These are phyloP conservation scores for Fraxinus latifolia DNA, from an alignment of 305 asterid species.

Conservation along the genomic window DNA sequence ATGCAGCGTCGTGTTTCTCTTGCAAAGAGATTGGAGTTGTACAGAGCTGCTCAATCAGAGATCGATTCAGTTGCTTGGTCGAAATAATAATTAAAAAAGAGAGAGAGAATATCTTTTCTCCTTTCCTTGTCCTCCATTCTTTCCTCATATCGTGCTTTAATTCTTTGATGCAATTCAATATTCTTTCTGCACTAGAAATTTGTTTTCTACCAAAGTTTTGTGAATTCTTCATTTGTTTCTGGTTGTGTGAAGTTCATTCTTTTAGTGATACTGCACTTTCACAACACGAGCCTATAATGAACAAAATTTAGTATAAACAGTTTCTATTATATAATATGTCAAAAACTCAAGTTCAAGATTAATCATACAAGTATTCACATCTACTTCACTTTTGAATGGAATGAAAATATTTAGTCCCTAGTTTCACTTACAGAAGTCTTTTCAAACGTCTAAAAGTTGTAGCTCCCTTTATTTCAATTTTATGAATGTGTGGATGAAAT, in stretches of 20 bases:
- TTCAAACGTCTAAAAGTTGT: not conserved
- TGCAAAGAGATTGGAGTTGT: constrained; percentile 70
- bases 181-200: not conserved
- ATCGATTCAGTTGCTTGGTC: constrained; percentile 78
- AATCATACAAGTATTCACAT: not conserved
- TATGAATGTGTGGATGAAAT: not conserved
- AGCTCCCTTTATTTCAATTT: too few species aligned
- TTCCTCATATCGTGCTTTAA: not conserved
- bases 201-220: not conserved
- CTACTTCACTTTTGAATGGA: not conserved
- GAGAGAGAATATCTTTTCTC: not conserved
- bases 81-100: constrained; percentile 25
- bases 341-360: not conserved
- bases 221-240: not conserved
- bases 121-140: not conserved
- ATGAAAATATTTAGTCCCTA: not conserved
- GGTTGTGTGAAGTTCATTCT: not conserved
- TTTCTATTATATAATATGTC: too few species aligned
- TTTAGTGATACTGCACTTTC: not conserved
- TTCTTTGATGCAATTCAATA: not conserved
- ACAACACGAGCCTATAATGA: not conserved
- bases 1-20: constrained; percentile 60
- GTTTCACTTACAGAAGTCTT: not conserved
- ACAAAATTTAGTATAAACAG: not conserved
- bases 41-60: constrained; percentile 68